Conservation (phyloP, 306 rosid species). For the Rosa multiflora region DNA sequence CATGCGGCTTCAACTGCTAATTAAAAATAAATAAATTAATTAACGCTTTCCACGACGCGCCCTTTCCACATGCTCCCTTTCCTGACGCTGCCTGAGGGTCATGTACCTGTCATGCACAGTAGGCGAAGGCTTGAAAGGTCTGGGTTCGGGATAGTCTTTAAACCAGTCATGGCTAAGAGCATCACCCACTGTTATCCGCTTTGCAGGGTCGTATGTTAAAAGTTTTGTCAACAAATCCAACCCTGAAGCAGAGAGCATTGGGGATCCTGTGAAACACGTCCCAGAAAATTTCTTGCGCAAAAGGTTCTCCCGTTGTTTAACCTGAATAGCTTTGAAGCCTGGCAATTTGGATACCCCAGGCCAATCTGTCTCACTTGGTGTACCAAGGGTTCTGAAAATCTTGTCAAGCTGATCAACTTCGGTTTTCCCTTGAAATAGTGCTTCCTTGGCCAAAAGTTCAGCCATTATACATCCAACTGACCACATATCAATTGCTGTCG, state of each 20-base stretch:
- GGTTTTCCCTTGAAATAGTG: constrained; percentile 79
- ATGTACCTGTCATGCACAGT: constrained; percentile 52
- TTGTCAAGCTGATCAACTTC: constrained; percentile 87
- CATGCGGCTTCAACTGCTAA: constrained; percentile 18
- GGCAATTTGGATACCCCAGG: constrained; percentile 79
- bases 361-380: constrained; percentile 79
- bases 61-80: not conserved
- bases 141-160: constrained; percentile 68
- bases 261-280: constrained; percentile 73
- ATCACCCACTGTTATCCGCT: constrained; percentile 78
- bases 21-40: not conserved
- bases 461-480: constrained; percentile 97
- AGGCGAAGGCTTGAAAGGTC: constrained; percentile 52
- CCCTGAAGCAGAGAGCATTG: constrained; percentile 76
- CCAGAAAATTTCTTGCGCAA: constrained; percentile 86
- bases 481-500: constrained; percentile 98
- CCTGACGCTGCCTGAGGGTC: constrained; percentile 31
- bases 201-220: constrained; percentile 62
- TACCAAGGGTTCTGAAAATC: constrained; percentile 78
- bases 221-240: constrained; percentile 81
- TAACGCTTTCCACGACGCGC: constrained; percentile 1
- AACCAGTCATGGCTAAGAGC: constrained; percentile 94
- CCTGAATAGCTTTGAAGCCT: constrained; percentile 61
- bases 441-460: constrained; percentile 66
- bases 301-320: constrained; percentile 52